These are phyloP conservation scores for Penicillium crystallinum DNA, from an alignment of 495 filamentous ascomycete genomes.

Conservation along the genomic window DNA sequence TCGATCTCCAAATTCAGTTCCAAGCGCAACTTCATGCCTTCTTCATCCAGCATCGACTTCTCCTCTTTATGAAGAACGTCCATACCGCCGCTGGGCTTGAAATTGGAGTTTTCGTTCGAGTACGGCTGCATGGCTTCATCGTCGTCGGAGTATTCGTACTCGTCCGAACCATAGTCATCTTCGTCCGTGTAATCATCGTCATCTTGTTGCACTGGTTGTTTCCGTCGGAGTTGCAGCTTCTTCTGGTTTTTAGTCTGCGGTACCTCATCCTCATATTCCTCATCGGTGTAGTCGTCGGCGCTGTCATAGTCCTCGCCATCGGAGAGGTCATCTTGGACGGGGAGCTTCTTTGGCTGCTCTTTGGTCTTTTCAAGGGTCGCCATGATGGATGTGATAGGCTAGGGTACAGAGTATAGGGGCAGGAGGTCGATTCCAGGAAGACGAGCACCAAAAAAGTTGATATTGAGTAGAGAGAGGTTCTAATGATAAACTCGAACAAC, in stretches of 20 bases:
- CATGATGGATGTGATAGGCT: conserved; percentile 21
- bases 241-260: conserved; percentile 23
- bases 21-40: conserved; percentile 64
- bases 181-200: conserved; percentile 45
- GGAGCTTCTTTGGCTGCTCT: conserved; percentile 28
- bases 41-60: conserved; percentile 35
- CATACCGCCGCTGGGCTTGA: conserved; percentile 27
- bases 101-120: conserved; percentile 9
- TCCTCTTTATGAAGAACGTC: conserved; percentile 25
- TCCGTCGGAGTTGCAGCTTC: conserved; percentile 20
- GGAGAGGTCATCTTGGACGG: conserved; percentile 35
- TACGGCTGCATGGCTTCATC: conserved; percentile 46
- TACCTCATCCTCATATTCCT: background rate
- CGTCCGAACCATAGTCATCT: conserved; percentile 52
- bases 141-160: conserved; percentile 27
- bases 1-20: conserved; percentile 87
- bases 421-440: background rate
- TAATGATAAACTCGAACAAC: background rate
- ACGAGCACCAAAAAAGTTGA: too few relatives aligned
- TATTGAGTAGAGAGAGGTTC: too few relatives aligned
- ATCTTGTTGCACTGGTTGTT: conserved; percentile 18
- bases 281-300: conserved; percentile 28
- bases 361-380: conserved; percentile 38
- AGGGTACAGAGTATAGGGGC: background rate
- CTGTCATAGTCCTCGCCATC: conserved; percentile 39